Conservation (phyloP, 768 basidiomycete genomes). For the Austroboletus festivus region DNA sequence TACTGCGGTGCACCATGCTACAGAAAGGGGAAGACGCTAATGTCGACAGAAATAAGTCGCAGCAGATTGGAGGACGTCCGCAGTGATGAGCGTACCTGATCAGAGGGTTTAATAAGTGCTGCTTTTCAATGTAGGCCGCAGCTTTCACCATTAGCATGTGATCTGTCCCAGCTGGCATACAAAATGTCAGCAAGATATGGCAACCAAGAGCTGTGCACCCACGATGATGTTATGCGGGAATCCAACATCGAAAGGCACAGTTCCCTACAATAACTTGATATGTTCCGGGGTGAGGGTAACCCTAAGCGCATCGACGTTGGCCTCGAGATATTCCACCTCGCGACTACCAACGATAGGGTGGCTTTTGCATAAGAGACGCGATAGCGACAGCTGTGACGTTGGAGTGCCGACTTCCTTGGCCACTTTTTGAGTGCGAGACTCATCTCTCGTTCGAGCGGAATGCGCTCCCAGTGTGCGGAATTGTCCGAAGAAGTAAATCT, state of each 20-base stretch:
- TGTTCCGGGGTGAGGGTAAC: constrained; percentile 37
- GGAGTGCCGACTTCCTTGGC: constrained; percentile 37
- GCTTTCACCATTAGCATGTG: constrained; percentile 14
- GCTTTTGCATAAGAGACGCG: constrained; percentile 42
- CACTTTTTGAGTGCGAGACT: constrained; percentile 37
- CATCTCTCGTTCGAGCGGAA: constrained; percentile 31
- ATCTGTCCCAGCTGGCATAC: constrained; percentile 19
- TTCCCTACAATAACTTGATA: constrained; percentile 34
- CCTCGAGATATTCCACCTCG: constrained; percentile 39
- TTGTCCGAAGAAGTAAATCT: too few species aligned
- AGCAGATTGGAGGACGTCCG: background rate
- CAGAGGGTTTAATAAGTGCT: constrained; percentile 14
- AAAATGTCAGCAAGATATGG: background rate
- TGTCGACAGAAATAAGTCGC: too few species aligned
- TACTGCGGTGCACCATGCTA: too few species aligned
- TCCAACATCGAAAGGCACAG: constrained; percentile 35
- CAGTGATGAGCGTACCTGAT: background rate
- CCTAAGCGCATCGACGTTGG: constrained; percentile 40
- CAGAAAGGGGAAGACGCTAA: too few species aligned
- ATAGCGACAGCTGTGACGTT: constrained; percentile 37
- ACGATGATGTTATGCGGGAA: constrained; percentile 36
- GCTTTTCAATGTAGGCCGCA: constrained; percentile 17
- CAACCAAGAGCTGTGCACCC: constrained; percentile 6
- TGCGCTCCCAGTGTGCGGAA: constrained; percentile 39
- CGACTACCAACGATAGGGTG: constrained; percentile 38